Evolutionary conservation across 345 rosid species (phyloP).

Genomic region (Kernera saxatilis): DNA sequence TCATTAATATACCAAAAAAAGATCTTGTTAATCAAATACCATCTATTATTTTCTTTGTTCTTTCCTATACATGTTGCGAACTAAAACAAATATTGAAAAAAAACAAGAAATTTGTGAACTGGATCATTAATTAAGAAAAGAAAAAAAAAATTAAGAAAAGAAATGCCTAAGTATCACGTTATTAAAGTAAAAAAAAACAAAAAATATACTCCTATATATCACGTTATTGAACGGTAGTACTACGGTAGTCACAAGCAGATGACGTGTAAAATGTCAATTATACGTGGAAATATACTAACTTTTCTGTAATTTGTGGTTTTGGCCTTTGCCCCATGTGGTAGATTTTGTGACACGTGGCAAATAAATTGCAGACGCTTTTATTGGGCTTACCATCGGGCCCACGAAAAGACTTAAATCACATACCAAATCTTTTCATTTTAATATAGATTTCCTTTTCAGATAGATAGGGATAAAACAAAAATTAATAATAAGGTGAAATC

Average conservation of each 20-base stretch:
- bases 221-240: neutral
- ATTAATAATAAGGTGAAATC: too few relatives aligned
- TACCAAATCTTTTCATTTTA: neutral
- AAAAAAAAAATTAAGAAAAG: too few relatives aligned
- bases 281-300: slow-evolving; percentile 13
- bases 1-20: too few relatives aligned
- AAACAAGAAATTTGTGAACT: too few relatives aligned
- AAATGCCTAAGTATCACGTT: neutral
- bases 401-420: neutral
- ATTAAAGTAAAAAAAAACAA: neutral
- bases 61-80: too few relatives aligned
- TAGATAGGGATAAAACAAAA: too few relatives aligned
- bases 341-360: neutral
- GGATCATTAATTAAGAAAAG: too few relatives aligned
- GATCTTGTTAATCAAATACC: too few relatives aligned
- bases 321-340: neutral
- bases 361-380: neutral
- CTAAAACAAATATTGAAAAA: too few relatives aligned
- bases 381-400: neutral
- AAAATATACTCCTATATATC: too few relatives aligned
- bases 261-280: slow-evolving; percentile 15
- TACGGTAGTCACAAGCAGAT: slow-evolving; percentile 7
- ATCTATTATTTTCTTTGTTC: too few relatives aligned
- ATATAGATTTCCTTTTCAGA: neutral
- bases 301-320: neutral